Evolutionary conservation across 306 rosid species (phyloP).

Genomic region (Rosa multiflora): DNA sequence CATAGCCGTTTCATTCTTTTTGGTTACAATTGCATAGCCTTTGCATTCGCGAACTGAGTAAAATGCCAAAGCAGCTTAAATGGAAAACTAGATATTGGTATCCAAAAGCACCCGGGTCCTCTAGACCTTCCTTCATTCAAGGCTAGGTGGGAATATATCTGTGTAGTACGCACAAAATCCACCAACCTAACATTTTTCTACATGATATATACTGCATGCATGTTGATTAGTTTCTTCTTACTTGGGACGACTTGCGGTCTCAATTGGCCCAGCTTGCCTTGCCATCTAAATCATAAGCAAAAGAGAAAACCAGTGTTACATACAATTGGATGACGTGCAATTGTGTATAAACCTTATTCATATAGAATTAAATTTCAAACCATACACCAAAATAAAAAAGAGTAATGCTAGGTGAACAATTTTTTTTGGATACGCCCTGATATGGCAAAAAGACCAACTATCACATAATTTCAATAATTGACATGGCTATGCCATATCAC

Average conservation of each 20-base stretch:
- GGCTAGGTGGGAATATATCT: neutral
- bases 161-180: neutral
- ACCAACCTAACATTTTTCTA: neutral
- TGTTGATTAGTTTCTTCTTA: constrained; percentile 16
- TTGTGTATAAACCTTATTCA: neutral
- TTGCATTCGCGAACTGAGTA: neutral
- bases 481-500: too few relatives aligned
- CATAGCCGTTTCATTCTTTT: neutral
- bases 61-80: neutral
- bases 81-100: neutral
- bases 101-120: neutral
- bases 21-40: too few relatives aligned
- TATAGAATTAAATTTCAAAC: neutral
- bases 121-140: neutral
- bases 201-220: too few relatives aligned
- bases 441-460: too few relatives aligned
- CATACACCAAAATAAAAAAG: neutral
- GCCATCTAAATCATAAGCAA: constrained; percentile 38
- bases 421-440: too few relatives aligned
- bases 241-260: constrained; percentile 54
- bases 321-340: neutral
- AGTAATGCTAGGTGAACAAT: too few relatives aligned
- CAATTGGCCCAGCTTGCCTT: constrained; percentile 58
- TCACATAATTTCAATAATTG: too few relatives aligned
- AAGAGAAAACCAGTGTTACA: neutral